Conservation (phyloP, 2,329 filamentous ascomycete genomes). For the Orbilia oligospora region DNA sequence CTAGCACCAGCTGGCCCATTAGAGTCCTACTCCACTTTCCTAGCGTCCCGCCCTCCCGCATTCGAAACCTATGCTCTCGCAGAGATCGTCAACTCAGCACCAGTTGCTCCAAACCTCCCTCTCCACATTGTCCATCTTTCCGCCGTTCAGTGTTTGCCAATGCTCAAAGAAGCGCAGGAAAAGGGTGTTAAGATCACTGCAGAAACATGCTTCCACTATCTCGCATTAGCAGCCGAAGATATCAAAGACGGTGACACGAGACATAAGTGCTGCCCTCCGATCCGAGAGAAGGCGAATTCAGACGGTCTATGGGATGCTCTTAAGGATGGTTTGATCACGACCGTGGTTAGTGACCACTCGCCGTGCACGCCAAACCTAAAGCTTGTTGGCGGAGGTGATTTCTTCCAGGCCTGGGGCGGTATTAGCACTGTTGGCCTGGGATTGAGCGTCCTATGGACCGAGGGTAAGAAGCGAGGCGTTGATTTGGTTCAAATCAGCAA, state of each 20-base stretch:
- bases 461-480: constrained; percentile 75
- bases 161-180: constrained; percentile 80
- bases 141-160: constrained; percentile 86
- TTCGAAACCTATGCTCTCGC: constrained; percentile 94
- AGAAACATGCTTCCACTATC: constrained; percentile 96
- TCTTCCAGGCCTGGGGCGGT: constrained; percentile 96
- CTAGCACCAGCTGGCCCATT: constrained; percentile 79
- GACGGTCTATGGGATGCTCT: constrained; percentile 90
- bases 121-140: constrained; percentile 95
- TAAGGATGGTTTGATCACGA: constrained; percentile 84
- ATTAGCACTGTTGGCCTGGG: constrained; percentile 95
- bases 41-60: constrained; percentile 86
- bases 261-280: constrained; percentile 96
- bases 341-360: constrained; percentile 94
- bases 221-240: constrained; percentile 84
- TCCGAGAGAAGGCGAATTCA: constrained; percentile 84
- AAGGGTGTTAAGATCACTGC: constrained; percentile 88
- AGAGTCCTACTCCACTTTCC: constrained; percentile 87
- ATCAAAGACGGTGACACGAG: constrained; percentile 88
- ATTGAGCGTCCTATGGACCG: constrained; percentile 89
- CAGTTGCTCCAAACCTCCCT: constrained; percentile 83
- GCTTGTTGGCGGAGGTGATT: constrained; percentile 79
- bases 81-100: constrained; percentile 85
- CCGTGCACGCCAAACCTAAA: constrained; percentile 97
- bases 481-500: constrained; percentile 83